phyloP scores from a whole-genome alignment of 2,329 filamentous ascomycete species.

The Claviceps pazoutovae region DNA sequence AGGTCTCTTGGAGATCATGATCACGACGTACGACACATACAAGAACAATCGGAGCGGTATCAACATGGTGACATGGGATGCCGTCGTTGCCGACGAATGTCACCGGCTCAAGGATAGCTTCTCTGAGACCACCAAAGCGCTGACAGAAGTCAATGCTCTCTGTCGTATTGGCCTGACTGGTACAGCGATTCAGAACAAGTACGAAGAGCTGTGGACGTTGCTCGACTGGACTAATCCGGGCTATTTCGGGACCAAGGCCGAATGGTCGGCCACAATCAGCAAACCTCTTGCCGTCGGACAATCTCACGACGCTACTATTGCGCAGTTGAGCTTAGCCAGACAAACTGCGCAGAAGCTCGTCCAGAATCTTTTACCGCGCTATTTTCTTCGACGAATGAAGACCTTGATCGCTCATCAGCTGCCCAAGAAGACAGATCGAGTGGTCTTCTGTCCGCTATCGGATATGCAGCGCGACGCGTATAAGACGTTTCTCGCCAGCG shows the following conservation, averaged over 20 bases:
- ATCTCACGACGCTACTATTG: conserved; percentile 76
- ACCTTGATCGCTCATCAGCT: conserved; percentile 81
- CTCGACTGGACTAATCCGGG: conserved; percentile 95
- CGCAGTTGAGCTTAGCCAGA: conserved; percentile 68
- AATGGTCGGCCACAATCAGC: conserved; percentile 69
- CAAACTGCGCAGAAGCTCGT: conserved; percentile 75
- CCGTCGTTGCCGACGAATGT: conserved; percentile 86
- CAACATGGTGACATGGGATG: conserved; percentile 86
- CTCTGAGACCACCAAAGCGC: conserved; percentile 67
- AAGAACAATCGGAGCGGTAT: conserved; percentile 58
- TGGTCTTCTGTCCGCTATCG: conserved; percentile 89
- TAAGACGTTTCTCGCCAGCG: conserved; percentile 58
- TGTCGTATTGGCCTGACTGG: conserved; percentile 89
- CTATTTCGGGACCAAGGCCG: conserved; percentile 43
- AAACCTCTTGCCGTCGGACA: conserved; percentile 76
- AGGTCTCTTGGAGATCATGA: conserved; percentile 75
- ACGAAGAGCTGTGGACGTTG: conserved; percentile 92
- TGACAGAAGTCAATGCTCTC: conserved; percentile 81
- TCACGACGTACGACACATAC: conserved; percentile 90
- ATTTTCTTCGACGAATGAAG: conserved; percentile 90
- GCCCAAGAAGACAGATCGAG: conserved; percentile 84
- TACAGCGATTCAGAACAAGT: conserved; percentile 95
- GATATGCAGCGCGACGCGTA: conserved; percentile 72
- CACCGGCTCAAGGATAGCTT: conserved; percentile 72
- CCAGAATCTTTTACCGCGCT: conserved; percentile 72